These are phyloP conservation scores for Coemansia pectinata DNA, from an alignment of 192 early-diverging fungal genomes.

Conservation along the genomic window DNA sequence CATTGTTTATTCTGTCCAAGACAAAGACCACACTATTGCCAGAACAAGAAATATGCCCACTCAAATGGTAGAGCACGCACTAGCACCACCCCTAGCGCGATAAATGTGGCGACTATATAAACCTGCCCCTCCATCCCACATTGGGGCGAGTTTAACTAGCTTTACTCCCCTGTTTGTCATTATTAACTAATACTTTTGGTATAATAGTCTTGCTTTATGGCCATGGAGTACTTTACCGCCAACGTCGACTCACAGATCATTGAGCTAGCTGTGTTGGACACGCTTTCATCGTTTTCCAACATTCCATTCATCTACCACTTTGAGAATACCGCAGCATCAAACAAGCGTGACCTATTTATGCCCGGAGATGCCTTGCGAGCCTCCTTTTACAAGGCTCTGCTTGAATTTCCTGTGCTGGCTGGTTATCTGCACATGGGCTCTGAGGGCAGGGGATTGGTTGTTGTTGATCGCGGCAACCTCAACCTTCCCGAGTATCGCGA, in stretches of 20 bases:
- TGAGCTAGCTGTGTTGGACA: slow-evolving; percentile 14
- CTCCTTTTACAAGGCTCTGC: slow-evolving; percentile 15
- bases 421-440: slow-evolving; percentile 3
- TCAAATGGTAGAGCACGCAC: not conserved
- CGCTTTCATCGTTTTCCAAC: slow-evolving; percentile 11
- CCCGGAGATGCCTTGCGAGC: slow-evolving; percentile 2
- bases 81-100: not conserved
- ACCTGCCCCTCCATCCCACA: not conserved
- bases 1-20: not conserved
- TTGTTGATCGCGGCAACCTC: slow-evolving; percentile 10
- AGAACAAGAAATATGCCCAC: not conserved
- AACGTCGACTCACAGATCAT: slow-evolving; percentile 9
- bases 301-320: slow-evolving; percentile 18
- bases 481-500: slow-evolving; percentile 38
- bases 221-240: not conserved
- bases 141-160: not conserved
- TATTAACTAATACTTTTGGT: not conserved
- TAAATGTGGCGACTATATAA: not conserved
- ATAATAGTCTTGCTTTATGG: not conserved
- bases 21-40: not conserved
- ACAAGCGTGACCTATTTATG: slow-evolving; percentile 20
- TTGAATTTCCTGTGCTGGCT: slow-evolving; percentile 27
- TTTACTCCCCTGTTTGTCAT: not conserved
- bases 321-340: slow-evolving; percentile 7
- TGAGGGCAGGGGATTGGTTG: not conserved